These are phyloP conservation scores for Xylaria sp. DNA, from an alignment of 2,329 filamentous ascomycete species.

Conservation along the genomic window DNA sequence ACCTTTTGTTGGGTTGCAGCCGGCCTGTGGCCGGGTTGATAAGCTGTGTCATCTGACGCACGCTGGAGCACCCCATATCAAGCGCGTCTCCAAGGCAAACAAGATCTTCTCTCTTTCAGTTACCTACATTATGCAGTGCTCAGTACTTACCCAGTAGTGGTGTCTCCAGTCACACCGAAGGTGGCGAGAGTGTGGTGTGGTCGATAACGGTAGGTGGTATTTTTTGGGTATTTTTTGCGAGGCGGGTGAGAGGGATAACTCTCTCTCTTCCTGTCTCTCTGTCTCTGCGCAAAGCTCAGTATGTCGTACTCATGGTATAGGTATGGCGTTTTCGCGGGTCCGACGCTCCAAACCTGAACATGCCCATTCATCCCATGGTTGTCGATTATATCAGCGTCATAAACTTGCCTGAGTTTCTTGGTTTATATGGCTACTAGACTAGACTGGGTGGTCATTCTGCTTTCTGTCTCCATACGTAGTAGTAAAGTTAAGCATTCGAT, in stretches of 20 bases:
- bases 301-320: background rate
- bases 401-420: constrained; percentile 13
- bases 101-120: constrained; percentile 11
- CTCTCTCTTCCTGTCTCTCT: too few species aligned
- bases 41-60: constrained; percentile 38
- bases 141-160: too few species aligned
- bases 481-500: background rate
- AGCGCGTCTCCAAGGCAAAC: constrained; percentile 27
- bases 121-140: constrained; percentile 23
- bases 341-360: constrained; percentile 4
- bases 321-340: background rate
- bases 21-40: constrained; percentile 29
- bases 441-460: constrained; percentile 17
- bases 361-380: background rate
- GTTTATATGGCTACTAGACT: constrained; percentile 1
- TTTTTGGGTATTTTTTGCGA: background rate
- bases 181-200: constrained; percentile 19
- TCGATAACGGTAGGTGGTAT: constrained; percentile 14
- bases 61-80: constrained; percentile 22
- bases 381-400: constrained; percentile 10
- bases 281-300: background rate
- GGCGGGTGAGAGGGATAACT: too few species aligned
- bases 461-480: constrained; percentile 2
- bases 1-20: constrained; percentile 30
- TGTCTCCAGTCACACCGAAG: constrained; percentile 33